Base-by-base conservation (phyloP, 495 filamentous ascomycete species). In the Penicillium fimorum region DNA sequence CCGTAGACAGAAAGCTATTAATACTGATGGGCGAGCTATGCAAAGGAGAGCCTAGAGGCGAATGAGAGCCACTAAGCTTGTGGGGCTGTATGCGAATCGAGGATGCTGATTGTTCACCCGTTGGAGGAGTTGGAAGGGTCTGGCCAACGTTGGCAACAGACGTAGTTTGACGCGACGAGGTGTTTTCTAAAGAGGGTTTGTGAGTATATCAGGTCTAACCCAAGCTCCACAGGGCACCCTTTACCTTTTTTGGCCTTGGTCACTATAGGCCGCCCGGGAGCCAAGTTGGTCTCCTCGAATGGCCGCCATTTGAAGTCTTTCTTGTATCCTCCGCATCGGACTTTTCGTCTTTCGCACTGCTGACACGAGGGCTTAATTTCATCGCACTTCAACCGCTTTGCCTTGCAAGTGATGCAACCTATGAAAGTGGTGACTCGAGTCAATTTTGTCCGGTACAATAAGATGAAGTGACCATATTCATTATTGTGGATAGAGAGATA, bases 301-400 rank as follows among this genome's bases (percentile, higher is more conserved):
- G 87, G 80, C 33, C 87, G 79, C 88, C 89, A 92, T 79, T 91
- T 92, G 74, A 90, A 90, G 63, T 89, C 86, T 69, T 89, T 92
- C 65, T 85, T 89, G 68, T 91, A 92, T 17, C 89, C 89, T 32
- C 88, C 88, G 65, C 89, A 92, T 15, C 72, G 66, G 15, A 91
- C 87, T 52, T 81, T 84, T 25, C 89, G 81, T 51, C 84, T 82
- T 38, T 83, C 76, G 65, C 89, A 91, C 73, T 91, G 88, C 38
- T 84, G 78, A 63, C 89, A 92, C 33, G 77, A 79, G 6, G 89
- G 89, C 58, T 92, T 90, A 33, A 80, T 83, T 67, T 92, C 89
- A 65, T 90, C 89, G 72, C 89, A 92, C 68, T 92, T 92, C 51
- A 92, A 72, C 56, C 89, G 79, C 67, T 91, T 92, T 45, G 84